Percentiles rank a stretch among this genome's conserved stretches.
These are phyloP conservation scores for Annona cherimola DNA, from an alignment of 164 flowering plant genomes.

Conservation along the genomic window DNA sequence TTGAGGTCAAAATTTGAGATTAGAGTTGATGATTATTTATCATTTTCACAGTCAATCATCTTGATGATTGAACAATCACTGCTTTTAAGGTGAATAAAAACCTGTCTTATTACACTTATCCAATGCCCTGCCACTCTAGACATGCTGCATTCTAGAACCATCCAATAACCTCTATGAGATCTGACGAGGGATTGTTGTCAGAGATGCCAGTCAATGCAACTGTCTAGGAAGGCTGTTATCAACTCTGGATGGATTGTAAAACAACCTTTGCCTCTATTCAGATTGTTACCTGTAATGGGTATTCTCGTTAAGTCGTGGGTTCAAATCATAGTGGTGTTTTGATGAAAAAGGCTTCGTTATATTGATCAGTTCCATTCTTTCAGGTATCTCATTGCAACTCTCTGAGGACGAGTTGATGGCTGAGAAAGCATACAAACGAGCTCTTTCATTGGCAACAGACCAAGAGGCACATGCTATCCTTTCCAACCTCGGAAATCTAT, in stretches of 20 bases:
- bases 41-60: background rate
- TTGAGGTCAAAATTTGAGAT: too few relatives aligned
- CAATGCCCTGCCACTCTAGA: too few relatives aligned
- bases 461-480: conserved; percentile 66
- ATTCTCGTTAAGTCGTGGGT: background rate
- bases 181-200: too few relatives aligned
- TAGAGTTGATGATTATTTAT: background rate
- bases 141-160: too few relatives aligned
- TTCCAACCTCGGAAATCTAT: conserved; percentile 84
- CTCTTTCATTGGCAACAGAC: conserved; percentile 49
- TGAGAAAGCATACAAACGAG: conserved; percentile 67
- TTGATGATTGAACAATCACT: background rate
- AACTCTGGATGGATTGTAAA: too few relatives aligned
- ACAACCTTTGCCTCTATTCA: too few relatives aligned
- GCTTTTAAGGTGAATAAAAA: too few relatives aligned
- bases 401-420: conserved; percentile 65
- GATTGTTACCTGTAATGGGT: background rate
- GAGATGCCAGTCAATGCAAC: too few relatives aligned
- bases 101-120: too few relatives aligned
- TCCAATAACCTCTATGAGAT: too few relatives aligned
- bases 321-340: background rate
- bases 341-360: too few relatives aligned
- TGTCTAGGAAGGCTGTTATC: too few relatives aligned
- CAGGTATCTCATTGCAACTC: conserved; percentile 79
- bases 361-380: background rate